Conservation (phyloP, 2,329 filamentous ascomycete species). For the Fusarium mangiferae region DNA sequence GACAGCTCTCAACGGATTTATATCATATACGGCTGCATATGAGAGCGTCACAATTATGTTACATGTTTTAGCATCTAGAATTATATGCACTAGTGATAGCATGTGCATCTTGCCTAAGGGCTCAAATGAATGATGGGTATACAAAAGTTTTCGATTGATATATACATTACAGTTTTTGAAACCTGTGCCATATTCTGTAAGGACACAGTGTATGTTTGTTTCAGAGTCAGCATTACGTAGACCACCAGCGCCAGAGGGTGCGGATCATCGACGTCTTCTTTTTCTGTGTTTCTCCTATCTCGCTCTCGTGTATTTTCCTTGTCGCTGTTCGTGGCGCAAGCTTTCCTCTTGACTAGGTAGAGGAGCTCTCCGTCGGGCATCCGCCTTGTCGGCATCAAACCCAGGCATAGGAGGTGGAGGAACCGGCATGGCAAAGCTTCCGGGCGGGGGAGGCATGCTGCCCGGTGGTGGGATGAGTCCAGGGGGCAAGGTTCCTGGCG, state of each 20-base stretch:
- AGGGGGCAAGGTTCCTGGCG: conserved; percentile 57
- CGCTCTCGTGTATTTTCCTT: conserved; percentile 68
- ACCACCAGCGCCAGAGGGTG: conserved; percentile 42
- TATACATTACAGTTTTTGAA: conserved; percentile 13
- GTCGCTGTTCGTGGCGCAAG: conserved; percentile 78
- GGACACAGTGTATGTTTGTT: not conserved
- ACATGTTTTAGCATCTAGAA: not conserved
- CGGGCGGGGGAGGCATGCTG: conserved; percentile 48
- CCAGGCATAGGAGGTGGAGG: conserved; percentile 54
- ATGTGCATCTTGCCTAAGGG: not conserved
- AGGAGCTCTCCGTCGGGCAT: conserved; percentile 68
- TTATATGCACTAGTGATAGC: not conserved
- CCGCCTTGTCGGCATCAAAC: conserved; percentile 46
- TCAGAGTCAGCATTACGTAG: conserved; percentile 8
- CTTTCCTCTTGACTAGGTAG: conserved; percentile 88
- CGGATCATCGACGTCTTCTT: conserved; percentile 15
- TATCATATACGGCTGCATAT: not conserved
- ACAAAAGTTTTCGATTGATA: conserved; percentile 7
- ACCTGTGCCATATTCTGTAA: not conserved
- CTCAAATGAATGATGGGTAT: conserved; percentile 8
- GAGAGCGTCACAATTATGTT: not conserved
- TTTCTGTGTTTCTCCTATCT: conserved; percentile 48
- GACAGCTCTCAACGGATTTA: not conserved
- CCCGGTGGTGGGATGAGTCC: conserved; percentile 57
- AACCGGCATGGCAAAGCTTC: conserved; percentile 48